Evolutionary conservation across 441 rosid species (phyloP), one percentile per base, ranked within the genome.

Genomic region (Populus trichocarpa): DNA sequence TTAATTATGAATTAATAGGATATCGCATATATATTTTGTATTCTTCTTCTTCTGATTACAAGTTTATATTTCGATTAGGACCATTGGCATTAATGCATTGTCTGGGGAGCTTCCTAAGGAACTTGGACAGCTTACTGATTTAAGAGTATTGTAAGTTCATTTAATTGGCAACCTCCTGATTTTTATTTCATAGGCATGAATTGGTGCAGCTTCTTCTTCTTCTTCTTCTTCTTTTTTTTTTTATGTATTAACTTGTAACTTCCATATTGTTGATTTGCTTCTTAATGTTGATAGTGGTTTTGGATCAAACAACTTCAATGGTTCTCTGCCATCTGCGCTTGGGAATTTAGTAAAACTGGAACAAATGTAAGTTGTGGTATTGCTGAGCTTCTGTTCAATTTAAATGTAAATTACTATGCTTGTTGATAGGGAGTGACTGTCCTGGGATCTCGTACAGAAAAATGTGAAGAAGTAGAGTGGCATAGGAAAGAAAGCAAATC

Each of bases 281-380:
- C 12, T 33, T 80, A 70, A 65, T 76, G 16, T 32, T 75, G 59
- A 38, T 79, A 93, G 98, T 69, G 80, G 72, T 3, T 73, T 93
- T 74, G 87, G 83, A 65, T 50, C 89, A 70, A 93, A 93, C 81
- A 90, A 83, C 78, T 93, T 93, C 85, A 80, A 89, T 8, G 95
- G 97, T 76, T 74, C 88, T 70, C 73, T 93, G 59, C 98, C 94
- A 20, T 77, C 88, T 33, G 91, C 84, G 85, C 88, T 90, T 77
- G 97, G 97, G 8, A 85, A 82, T 64, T 87, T 89, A 53, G 73
- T 67, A 11, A 85, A 61, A 71, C 84, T 93, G 42, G 66, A 83
- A 74, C 85, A 90, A 81, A 76, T 92, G 97, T 90, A 88, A 85
- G 89, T 81, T 77, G 65, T 71, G 38, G 14, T 80, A n/a, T 33